Conservation (phyloP, 139 green algal species). For the Coccomyxa sp. region DNA sequence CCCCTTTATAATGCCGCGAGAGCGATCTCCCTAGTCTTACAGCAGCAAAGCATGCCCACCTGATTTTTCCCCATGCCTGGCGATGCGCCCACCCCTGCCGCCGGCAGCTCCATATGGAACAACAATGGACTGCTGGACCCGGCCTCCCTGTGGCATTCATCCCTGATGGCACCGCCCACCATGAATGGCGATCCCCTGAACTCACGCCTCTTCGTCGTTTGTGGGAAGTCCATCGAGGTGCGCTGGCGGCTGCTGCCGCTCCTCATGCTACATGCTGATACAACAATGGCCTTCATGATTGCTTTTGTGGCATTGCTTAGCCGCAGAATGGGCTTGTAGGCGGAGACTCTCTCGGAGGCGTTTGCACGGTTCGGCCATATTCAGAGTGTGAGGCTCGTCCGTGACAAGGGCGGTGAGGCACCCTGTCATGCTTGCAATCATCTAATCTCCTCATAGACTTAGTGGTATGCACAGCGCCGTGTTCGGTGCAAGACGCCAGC, state of each 20-base stretch:
- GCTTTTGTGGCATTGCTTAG: neutral
- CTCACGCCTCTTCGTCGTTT: conserved; percentile 64
- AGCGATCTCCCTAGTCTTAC: no score
- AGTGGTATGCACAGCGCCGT: no score
- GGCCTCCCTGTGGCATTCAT: no score
- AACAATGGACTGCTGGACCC: no score
- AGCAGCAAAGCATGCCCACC: no score
- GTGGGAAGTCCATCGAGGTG: conserved; percentile 64
- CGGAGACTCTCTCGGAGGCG: conserved; percentile 44
- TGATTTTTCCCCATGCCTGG: no score
- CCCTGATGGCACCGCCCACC: neutral
- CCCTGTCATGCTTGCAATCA: no score
- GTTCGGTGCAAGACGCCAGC: no score
- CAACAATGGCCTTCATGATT: neutral
- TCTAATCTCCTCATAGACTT: no score
- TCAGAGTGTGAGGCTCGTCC: conserved; percentile 69
- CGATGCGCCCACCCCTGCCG: no score
- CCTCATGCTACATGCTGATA: conserved; percentile 3
- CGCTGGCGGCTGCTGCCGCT: neutral
- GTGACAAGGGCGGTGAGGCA: conserved; percentile 75
- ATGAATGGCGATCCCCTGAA: neutral
- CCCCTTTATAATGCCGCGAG: no score
- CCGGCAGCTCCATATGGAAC: no score
- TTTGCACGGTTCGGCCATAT: conserved; percentile 58
- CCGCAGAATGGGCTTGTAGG: conserved; percentile 27